Base-by-base conservation (phyloP, 1,139 yeast genomes). In the Debaryomyces sp. region DNA sequence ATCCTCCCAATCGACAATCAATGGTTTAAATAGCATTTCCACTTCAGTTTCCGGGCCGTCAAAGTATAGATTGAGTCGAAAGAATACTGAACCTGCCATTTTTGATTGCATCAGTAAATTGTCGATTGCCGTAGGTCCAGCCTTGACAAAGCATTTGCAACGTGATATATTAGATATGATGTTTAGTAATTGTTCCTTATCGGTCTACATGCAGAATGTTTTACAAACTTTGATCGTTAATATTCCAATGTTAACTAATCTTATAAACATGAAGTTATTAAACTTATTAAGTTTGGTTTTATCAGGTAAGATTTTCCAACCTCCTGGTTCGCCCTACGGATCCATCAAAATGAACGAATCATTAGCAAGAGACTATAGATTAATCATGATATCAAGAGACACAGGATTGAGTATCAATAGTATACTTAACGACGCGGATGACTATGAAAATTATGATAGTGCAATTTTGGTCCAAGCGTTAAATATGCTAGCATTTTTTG, bases 121-220 rank as follows among this genome's bases (percentile, higher is more conserved):
- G 43, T 92, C 97, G 0, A 79, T 81, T 22, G 96, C 98, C 0
- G 91, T 92, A 10, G 98, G 97, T 0, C 96, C 97, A n/a, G 96
- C 97, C 1, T 74, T 94, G 47, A 88, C 97, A 0, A 92, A 92
- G 62, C 94, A 90, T 62, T 73, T 94, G 52, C 94, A 91, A 55
- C 78, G 87, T 54, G 96, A 90, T 59, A 80, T 92, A 22, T 71
- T 94, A 50, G 95, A 87, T 55, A 77, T 88, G 73, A 80, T 92
- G 70, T 79, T 94, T 59, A 81, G 75, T 43, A 75, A 87, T 47
- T 90, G 97, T 54, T 89, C 96, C 0, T 76, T 94, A 44, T 87
- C 94, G 18, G 86, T 81, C 52, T 85, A 88, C 54, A 82, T 92
- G 82, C 85, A 89, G 61, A 82, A 84, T 50, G 89, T 95, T 10